These are phyloP conservation scores for button mushroom (Agaricus bisporus) DNA, from an alignment of 768 basidiomycete genomes.

Conservation along the genomic window DNA sequence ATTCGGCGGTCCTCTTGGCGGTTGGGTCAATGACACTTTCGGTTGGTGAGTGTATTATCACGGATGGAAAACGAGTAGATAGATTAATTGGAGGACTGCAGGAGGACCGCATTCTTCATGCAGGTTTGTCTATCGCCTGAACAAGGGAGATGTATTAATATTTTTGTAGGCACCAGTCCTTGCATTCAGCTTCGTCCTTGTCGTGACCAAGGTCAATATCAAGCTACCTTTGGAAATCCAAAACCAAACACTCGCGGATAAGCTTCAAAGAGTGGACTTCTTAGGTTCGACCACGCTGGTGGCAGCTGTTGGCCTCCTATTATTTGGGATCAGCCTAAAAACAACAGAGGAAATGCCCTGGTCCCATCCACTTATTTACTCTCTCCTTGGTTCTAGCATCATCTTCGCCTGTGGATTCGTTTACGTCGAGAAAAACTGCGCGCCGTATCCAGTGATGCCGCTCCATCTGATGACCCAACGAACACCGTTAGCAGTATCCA, in stretches of 20 bases:
- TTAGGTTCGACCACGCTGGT: conserved; percentile 81
- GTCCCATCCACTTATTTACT: conserved; percentile 67
- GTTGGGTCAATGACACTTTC: conserved; percentile 79
- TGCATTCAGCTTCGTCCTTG: conserved; percentile 61
- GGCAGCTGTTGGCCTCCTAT: conserved; percentile 56
- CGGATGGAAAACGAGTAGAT: neutral
- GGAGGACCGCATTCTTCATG: conserved; percentile 82
- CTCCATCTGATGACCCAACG: conserved; percentile 69
- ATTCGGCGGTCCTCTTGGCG: conserved; percentile 74
- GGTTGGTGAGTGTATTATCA: conserved; percentile 60
- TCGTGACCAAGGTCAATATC: conserved; percentile 75
- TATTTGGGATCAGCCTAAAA: conserved; percentile 74
- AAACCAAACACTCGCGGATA: conserved; percentile 51
- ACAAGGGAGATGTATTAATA: conserved; percentile 10
- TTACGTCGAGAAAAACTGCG: conserved; percentile 70
- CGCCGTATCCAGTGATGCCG: conserved; percentile 88
- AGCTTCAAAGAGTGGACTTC: conserved; percentile 77
- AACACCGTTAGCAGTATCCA: conserved; percentile 75
- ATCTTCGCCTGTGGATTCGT: conserved; percentile 59
- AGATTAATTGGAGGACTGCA: conserved; percentile 23
- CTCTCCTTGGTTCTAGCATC: conserved; percentile 52
- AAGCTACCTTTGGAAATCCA: conserved; percentile 61
- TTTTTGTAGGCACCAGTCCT: conserved; percentile 66
- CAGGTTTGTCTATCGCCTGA: conserved; percentile 46
- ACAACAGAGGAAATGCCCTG: conserved; percentile 74